Conservation (phyloP, 495 filamentous ascomycete genomes). For the Aspergillus saccharolyticus region DNA sequence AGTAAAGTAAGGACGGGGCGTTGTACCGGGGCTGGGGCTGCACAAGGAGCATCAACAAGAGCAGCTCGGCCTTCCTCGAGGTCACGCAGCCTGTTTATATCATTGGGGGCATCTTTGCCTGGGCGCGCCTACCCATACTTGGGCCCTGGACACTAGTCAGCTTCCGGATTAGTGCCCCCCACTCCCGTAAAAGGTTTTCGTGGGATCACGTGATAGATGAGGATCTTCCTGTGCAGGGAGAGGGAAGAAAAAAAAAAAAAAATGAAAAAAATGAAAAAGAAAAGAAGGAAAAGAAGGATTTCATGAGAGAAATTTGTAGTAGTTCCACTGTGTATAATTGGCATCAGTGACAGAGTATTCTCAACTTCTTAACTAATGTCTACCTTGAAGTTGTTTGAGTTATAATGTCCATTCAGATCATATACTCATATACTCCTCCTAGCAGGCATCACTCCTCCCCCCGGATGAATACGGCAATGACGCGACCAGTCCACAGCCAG, state of each 20-base stretch:
- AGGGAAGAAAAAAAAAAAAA: not conserved
- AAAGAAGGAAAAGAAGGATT: no score
- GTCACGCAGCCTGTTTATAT: slow-evolving; percentile 51
- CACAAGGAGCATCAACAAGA: slow-evolving; percentile 18
- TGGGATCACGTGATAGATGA: slow-evolving; percentile 33
- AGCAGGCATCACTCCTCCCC: no score
- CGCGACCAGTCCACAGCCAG: not conserved
- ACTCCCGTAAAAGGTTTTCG: slow-evolving; percentile 34
- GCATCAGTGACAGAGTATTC: no score
- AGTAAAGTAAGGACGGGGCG: slow-evolving; percentile 1
- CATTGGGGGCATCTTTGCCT: slow-evolving; percentile 42
- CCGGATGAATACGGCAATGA: not conserved
- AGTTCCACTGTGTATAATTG: no score
- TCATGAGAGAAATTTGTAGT: no score
- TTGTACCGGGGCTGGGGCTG: not conserved
- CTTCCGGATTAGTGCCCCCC: slow-evolving; percentile 25
- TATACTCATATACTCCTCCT: no score
- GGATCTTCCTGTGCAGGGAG: slow-evolving; percentile 13
- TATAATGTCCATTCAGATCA: no score
- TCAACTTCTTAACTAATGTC: no score
- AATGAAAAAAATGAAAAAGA: not conserved
- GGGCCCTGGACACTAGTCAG: slow-evolving; percentile 32
- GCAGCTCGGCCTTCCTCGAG: slow-evolving; percentile 30
- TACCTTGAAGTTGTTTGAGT: no score
- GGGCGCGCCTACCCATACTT: slow-evolving; percentile 44